These are phyloP conservation scores for Sonneratia alba DNA, from an alignment of 345 rosid species.

Conservation along the genomic window DNA sequence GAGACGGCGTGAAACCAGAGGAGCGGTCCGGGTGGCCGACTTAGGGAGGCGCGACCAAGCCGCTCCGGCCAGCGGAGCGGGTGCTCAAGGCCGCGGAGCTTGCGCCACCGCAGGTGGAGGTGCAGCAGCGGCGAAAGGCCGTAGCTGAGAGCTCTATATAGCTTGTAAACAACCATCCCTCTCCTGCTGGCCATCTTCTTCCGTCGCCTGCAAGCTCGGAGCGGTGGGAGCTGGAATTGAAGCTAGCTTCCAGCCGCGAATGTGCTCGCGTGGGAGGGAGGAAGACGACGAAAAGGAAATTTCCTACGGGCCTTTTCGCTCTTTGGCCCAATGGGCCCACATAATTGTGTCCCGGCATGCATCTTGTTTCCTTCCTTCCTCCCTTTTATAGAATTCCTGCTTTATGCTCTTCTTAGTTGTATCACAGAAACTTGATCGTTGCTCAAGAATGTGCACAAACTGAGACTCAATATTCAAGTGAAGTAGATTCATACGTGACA, in stretches of 20 bases:
- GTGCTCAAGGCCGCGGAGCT: constrained; percentile 60
- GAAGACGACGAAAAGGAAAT: background rate
- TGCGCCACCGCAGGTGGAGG: constrained; percentile 68
- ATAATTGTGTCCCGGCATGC: too few relatives aligned
- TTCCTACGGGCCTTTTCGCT: background rate
- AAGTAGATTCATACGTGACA: too few relatives aligned
- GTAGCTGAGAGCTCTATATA: constrained; percentile 58
- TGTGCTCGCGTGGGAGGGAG: background rate
- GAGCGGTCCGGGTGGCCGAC: constrained; percentile 62
- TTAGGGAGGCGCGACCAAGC: constrained; percentile 55
- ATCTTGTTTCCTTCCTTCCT: background rate
- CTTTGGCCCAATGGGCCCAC: background rate
- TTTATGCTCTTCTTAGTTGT: too few relatives aligned
- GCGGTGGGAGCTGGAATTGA: background rate
- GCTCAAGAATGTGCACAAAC: too few relatives aligned
- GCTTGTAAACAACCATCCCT: constrained; percentile 43
- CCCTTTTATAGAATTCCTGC: too few relatives aligned
- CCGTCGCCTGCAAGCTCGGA: background rate
- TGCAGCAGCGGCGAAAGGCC: constrained; percentile 51
- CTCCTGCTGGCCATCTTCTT: constrained; percentile 12
- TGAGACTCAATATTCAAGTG: too few relatives aligned
- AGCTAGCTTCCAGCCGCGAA: background rate
- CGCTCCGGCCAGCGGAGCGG: constrained; percentile 78
- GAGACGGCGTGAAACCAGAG: constrained; percentile 96
- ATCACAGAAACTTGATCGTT: too few relatives aligned